Percentiles rank a stretch among this genome's conserved stretches.
phyloP scores from a whole-genome alignment of 306 rosid species.

The Sphenostylis stenocarpa region DNA sequence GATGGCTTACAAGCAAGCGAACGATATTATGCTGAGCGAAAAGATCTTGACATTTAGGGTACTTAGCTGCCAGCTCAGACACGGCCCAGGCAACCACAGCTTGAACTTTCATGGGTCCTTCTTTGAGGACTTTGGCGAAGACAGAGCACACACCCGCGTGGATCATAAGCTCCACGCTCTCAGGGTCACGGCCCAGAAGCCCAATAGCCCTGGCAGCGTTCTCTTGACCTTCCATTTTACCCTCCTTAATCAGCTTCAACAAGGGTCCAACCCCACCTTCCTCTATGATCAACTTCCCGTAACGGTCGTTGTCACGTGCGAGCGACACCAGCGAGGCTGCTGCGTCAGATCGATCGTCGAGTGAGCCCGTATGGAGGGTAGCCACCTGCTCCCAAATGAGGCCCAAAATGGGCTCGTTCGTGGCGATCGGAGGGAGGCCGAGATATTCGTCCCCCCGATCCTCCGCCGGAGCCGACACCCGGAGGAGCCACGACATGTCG shows the following conservation, averaged over 20 bases:
- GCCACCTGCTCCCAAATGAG: conserved; percentile 91
- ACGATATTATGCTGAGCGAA: conserved; percentile 73
- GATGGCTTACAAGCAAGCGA: conserved; percentile 74
- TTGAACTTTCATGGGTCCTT: conserved; percentile 86
- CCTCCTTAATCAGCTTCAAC: conserved; percentile 72
- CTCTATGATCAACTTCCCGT: conserved; percentile 76
- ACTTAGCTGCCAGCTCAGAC: conserved; percentile 62
- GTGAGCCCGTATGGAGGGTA: conserved; percentile 52
- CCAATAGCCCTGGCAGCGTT: conserved; percentile 77
- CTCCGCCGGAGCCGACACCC: conserved; percentile 83
- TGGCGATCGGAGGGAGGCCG: conserved; percentile 89
- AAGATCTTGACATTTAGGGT: conserved; percentile 74
- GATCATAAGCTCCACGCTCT: conserved; percentile 72
- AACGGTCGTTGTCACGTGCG: conserved; percentile 71
- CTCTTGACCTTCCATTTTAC: conserved; percentile 76
- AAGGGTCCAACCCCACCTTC: conserved; percentile 81
- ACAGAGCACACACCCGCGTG: conserved; percentile 66
- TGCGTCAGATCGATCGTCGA: conserved; percentile 77
- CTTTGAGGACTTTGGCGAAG: conserved; percentile 73
- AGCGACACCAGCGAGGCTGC: conserved; percentile 82
- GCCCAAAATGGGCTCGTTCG: conserved; percentile 75
- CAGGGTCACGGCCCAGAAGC: conserved; percentile 72
- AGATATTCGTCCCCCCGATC: conserved; percentile 67
- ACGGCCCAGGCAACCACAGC: conserved; percentile 78
- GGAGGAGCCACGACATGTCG: conserved; percentile 85